Evolutionary conservation across 139 green algal genomes (phyloP).

Genomic region (Chlamydomonas urium): DNA sequence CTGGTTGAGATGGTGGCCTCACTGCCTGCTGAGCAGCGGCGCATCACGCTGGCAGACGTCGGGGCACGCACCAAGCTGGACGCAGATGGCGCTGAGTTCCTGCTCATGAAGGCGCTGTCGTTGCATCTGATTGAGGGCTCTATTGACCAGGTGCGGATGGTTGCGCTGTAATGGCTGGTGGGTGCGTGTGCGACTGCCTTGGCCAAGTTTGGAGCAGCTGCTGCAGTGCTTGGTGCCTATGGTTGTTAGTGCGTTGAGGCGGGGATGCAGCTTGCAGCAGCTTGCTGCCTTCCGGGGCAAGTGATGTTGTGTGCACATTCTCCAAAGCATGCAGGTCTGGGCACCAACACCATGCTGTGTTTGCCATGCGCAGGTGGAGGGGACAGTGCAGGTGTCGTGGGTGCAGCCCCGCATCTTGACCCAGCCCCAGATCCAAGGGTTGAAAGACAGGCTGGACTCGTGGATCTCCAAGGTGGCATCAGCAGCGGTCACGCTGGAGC

Average conservation of each 20-base stretch:
- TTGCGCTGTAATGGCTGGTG: not conserved
- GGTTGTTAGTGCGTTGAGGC: no score
- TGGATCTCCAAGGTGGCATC: slow-evolving; percentile 84
- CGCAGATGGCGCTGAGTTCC: slow-evolving; percentile 91
- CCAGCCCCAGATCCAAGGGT: slow-evolving; percentile 47
- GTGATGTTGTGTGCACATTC: no score
- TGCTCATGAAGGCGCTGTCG: slow-evolving; percentile 53
- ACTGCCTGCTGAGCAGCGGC: slow-evolving; percentile 9
- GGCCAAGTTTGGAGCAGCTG: not conserved
- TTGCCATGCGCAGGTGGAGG: slow-evolving; percentile 44
- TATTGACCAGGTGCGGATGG: slow-evolving; percentile 79
- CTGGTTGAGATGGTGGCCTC: slow-evolving; percentile 14
- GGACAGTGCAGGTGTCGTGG: slow-evolving; percentile 77
- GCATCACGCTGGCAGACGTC: slow-evolving; percentile 65
- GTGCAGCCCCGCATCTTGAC: slow-evolving; percentile 89
- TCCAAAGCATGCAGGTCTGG: no score
- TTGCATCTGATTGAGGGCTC: slow-evolving; percentile 87
- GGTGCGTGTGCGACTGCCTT: not conserved
- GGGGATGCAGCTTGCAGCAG: no score
- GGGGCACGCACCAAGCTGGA: slow-evolving; percentile 80
- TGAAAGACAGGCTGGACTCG: slow-evolving; percentile 68
- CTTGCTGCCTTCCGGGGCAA: no score
- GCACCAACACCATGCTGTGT: slow-evolving; percentile 19
- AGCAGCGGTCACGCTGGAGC: slow-evolving; percentile 54
- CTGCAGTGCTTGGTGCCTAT: not conserved